Base-by-base conservation (phyloP, 441 rosid species). In the Eruca vesicaria region DNA sequence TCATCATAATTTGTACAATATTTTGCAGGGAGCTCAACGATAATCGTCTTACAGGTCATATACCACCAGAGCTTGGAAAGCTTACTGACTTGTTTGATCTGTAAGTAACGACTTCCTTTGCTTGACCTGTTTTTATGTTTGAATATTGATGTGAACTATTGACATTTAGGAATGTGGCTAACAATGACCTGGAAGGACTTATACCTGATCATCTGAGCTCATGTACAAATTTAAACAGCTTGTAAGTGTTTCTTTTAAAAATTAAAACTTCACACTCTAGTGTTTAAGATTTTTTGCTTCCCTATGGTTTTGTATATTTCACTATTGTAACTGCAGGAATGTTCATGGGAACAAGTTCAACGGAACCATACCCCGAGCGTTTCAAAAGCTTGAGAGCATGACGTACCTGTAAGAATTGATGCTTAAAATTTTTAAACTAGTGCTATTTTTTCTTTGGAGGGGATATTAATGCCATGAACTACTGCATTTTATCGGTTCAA, bases 41-140 rank as follows among this genome's bases (percentile, higher is more conserved):
- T 81, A 94, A 94, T 81, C 86, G 69, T 65, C 93, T 94, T 48
- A 76, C 90, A 0, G 97, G 97, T 15, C 77, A 62, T 35, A 86
- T 94, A 41, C 96, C 99, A 64, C 84, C 97, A 31, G 97, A 90
- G 85, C 97, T 94, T 36, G 99, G 99, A 75, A 89, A 89, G 85
- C 94, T 94, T 16, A 94, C 97, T 7, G 98, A 94, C 64, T 87
- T 94, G 74, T 94, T 82, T 84, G 97, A 94, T 79, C 81, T 94
- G 99, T 94, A 92, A 68, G 95, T 73, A 43, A 41, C 38, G 53
- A 38, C 71, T 19, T 10, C 31, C 15, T 45, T 31, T 48, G 63
- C 9, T 66, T 26, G 59, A 36, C 38, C 52, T 60, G 70, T 63
- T 26, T 26, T 66, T 67, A 14, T 73, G 15, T 36, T 63, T 20